Evolutionary conservation across 2,329 filamentous ascomycete genomes (phyloP).

Genomic region (Phyllosticta citribraziliensis): DNA sequence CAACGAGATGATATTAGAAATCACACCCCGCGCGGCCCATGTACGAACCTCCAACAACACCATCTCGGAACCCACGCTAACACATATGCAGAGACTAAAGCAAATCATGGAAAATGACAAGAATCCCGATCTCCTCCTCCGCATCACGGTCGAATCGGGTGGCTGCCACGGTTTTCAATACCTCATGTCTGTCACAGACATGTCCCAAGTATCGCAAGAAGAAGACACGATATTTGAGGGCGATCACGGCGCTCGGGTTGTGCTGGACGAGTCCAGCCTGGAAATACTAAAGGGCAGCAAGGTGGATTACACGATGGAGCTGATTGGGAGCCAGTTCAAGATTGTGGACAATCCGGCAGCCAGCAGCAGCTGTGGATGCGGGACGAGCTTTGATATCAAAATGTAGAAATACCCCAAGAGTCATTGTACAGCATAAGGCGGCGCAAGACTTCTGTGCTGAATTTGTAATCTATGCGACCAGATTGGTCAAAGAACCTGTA

Average conservation of each 20-base stretch:
- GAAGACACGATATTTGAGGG: conserved; percentile 87
- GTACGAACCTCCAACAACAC: conserved; percentile 37
- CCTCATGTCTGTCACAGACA: conserved; percentile 70
- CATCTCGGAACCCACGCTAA: conserved; percentile 1
- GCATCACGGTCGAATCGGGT: conserved; percentile 83
- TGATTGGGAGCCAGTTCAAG: conserved; percentile 94
- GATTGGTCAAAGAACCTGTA: not conserved
- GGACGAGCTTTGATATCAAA: conserved; percentile 94
- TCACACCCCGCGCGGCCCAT: conserved; percentile 72
- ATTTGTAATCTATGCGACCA: not conserved
- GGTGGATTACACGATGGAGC: conserved; percentile 90
- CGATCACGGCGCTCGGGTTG: conserved; percentile 59
- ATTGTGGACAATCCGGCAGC: conserved; percentile 88
- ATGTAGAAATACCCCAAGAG: conserved; percentile 13
- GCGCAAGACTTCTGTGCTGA: not conserved
- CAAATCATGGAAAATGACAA: conserved; percentile 45
- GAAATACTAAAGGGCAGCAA: conserved; percentile 88
- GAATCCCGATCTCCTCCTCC: conserved; percentile 77
- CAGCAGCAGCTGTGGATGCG: conserved; percentile 91
- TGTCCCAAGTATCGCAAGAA: conserved; percentile 42
- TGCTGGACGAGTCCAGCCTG: conserved; percentile 79
- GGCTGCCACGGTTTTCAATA: conserved; percentile 99
- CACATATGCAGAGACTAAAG: conserved; percentile 48
- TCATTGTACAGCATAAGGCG: not conserved
- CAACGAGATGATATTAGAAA: conserved; percentile 71